Percentiles rank a stretch among this genome's conserved stretches.
Conservation (phyloP, 495 filamentous ascomycete species). For the Penicillium paradoxum region DNA sequence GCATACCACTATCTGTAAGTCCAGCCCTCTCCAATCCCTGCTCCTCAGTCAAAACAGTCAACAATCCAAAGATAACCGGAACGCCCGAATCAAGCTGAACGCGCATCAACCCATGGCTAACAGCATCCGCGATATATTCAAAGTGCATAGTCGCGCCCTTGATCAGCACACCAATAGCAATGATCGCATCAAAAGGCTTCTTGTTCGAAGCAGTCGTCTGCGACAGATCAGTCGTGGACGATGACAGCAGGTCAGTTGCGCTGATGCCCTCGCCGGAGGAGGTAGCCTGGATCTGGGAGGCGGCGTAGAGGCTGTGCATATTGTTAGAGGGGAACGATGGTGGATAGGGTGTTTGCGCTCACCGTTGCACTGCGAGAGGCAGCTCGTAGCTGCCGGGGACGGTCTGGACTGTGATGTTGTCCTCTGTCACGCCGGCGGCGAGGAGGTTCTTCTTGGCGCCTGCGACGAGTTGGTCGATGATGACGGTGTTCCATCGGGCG, state of each 20-base stretch:
- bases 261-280: slow-evolving; percentile 54
- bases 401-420: slow-evolving; percentile 81
- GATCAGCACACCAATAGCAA: slow-evolving; percentile 93
- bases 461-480: slow-evolving; percentile 73
- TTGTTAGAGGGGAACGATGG: background rate
- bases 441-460: slow-evolving; percentile 62
- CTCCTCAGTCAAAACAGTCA: slow-evolving; percentile 84
- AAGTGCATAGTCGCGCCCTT: slow-evolving; percentile 99
- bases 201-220: slow-evolving; percentile 29
- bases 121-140: slow-evolving; percentile 92
- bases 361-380: slow-evolving; percentile 81
- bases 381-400: slow-evolving; percentile 95
- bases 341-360: background rate
- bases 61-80: slow-evolving; percentile 86
- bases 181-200: slow-evolving; percentile 82
- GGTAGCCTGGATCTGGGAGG: slow-evolving; percentile 76
- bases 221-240: slow-evolving; percentile 61
- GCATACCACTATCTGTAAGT: slow-evolving; percentile 50
- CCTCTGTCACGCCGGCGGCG: slow-evolving; percentile 71
- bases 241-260: slow-evolving; percentile 74
- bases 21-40: slow-evolving; percentile 87
- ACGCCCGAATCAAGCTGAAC: slow-evolving; percentile 83
- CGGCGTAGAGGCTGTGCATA: slow-evolving; percentile 64
- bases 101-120: slow-evolving; percentile 87
- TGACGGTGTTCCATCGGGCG: slow-evolving; percentile 82